phyloP scores from a whole-genome alignment of 768 basidiomycete species.

The Boletus rubroflammeus region DNA sequence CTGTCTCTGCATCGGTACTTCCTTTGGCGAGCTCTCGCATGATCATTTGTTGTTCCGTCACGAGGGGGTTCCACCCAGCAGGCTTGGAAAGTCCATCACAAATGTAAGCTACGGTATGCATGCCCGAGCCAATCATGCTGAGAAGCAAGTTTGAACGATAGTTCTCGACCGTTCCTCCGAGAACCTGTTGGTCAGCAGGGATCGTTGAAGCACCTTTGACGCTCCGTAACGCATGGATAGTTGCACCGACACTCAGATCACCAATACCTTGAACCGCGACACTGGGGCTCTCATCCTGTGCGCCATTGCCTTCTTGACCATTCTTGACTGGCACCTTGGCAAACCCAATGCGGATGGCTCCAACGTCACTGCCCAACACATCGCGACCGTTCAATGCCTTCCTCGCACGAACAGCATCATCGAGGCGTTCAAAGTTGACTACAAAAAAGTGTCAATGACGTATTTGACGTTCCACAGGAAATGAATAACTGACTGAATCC shows the following conservation, averaged over 20 bases:
- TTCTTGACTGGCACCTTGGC: conserved; percentile 95
- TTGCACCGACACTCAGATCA: conserved; percentile 81
- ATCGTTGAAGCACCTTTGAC: conserved; percentile 92
- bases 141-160: conserved; percentile 89
- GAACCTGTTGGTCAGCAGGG: conserved; percentile 89
- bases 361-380: conserved; percentile 93
- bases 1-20: conserved; percentile 71
- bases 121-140: conserved; percentile 80
- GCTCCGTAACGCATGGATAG: conserved; percentile 80
- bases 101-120: conserved; percentile 53
- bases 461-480: neutral
- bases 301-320: conserved; percentile 58
- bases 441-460: conserved; percentile 6
- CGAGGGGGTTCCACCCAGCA: conserved; percentile 63
- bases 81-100: conserved; percentile 59
- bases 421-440: conserved; percentile 97
- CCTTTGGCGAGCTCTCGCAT: conserved; percentile 88
- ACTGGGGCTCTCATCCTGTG: conserved; percentile 59
- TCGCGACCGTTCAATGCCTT: conserved; percentile 96
- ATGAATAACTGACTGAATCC: conserved; percentile 64
- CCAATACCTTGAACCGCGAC: conserved; percentile 78
- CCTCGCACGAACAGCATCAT: conserved; percentile 93
- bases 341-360: conserved; percentile 94
- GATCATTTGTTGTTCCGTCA: conserved; percentile 96
- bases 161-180: conserved; percentile 90